Conservation (phyloP, 2,329 filamentous ascomycete genomes). For the Penicillium fuscoglaucum region DNA sequence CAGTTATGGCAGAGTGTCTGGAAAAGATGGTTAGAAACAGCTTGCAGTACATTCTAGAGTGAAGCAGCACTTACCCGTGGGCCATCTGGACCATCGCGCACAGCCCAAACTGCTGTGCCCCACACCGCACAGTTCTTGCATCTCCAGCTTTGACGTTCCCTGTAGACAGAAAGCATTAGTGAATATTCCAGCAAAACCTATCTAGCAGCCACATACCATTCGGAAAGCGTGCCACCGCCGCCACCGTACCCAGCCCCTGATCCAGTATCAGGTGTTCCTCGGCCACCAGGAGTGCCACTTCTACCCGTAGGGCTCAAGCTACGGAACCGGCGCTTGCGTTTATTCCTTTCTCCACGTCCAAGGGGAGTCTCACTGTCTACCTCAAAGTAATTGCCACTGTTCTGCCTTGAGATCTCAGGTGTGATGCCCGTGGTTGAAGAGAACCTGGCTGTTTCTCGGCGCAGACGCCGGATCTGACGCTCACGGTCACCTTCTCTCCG, state of each 20-base stretch:
- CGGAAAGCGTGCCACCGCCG: slow-evolving; percentile 63
- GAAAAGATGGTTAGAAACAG: slow-evolving; percentile 21
- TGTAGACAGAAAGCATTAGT: slow-evolving; percentile 27
- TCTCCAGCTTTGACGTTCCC: slow-evolving; percentile 79
- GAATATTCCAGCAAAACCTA: not conserved
- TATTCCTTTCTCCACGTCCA: slow-evolving; percentile 87
- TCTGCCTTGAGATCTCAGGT: slow-evolving; percentile 66
- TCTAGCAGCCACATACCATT: slow-evolving; percentile 48
- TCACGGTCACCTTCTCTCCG: slow-evolving; percentile 94
- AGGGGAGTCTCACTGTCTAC: slow-evolving; percentile 72
- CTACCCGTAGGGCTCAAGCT: slow-evolving; percentile 80
- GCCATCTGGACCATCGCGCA: slow-evolving; percentile 84
- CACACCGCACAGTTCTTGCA: slow-evolving; percentile 85
- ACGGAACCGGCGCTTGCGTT: slow-evolving; percentile 91
- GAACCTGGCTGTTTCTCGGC: slow-evolving; percentile 89
- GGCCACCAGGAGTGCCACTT: slow-evolving; percentile 64
- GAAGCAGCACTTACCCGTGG: slow-evolving; percentile 64
- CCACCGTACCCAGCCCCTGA: slow-evolving; percentile 69
- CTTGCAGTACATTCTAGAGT: slow-evolving; percentile 1
- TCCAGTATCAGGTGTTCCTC: slow-evolving; percentile 73
- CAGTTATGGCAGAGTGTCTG: slow-evolving; percentile 92
- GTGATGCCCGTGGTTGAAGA: slow-evolving; percentile 81
- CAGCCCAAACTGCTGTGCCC: slow-evolving; percentile 91
- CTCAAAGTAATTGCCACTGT: slow-evolving; percentile 56
- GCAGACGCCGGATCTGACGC: slow-evolving; percentile 79